Conservation (phyloP, 495 filamentous ascomycete genomes). For the Trichoderma parareesei region DNA sequence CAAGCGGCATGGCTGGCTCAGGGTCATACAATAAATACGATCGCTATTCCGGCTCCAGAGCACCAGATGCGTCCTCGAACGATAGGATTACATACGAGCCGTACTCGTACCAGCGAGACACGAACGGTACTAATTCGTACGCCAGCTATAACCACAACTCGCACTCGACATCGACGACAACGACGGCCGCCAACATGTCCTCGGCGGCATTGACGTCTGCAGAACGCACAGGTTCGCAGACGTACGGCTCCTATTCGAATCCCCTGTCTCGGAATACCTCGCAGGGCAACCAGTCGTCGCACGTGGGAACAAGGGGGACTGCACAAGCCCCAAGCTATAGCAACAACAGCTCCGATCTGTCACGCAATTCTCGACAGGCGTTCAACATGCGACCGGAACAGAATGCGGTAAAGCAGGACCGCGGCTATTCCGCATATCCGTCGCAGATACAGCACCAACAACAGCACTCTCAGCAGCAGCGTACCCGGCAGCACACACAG, state of each 20-base stretch:
- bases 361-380: background rate
- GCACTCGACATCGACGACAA: background rate
- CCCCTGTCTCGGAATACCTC: background rate
- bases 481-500: background rate
- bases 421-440: background rate
- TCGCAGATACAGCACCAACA: slow-evolving; percentile 5
- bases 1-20: background rate
- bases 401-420: background rate
- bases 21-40: slow-evolving; percentile 7
- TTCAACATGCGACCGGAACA: background rate
- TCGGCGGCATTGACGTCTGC: background rate
- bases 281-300: background rate
- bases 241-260: background rate
- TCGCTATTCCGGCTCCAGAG: slow-evolving; percentile 3
- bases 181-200: background rate
- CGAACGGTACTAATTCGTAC: background rate
- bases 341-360: background rate
- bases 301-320: background rate
- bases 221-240: background rate
- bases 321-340: background rate
- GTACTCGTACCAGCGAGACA: slow-evolving; percentile 8
- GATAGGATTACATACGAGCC: slow-evolving; percentile 12
- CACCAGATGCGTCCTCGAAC: background rate
- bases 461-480: background rate
- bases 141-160: background rate